Base-by-base conservation (phyloP, 306 rosid species). In the Fragaria nilgerrensis region DNA sequence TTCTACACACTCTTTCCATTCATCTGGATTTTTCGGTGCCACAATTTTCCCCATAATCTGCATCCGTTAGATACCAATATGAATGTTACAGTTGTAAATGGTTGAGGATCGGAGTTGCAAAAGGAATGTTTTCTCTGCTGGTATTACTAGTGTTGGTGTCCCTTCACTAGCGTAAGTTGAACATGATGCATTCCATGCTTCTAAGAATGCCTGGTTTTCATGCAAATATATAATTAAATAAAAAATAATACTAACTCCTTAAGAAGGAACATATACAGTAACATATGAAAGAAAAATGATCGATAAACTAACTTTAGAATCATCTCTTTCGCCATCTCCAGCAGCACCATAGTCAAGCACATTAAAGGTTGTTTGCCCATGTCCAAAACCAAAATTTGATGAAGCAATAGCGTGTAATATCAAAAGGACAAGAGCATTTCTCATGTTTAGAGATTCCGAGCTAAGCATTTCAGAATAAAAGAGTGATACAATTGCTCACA, bases 131-230 rank as follows among this genome's bases (percentile, higher is more conserved):
- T 75, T 19, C 10, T 25, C 27, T 25, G 58, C 22, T 48, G 87
- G 87, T 19, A 87, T 61, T 55, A 71, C 7, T 29, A 87, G 67
- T 0, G 68, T 73, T 8, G 87, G 69, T 65, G 20, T 20, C 58
- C 9, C 71, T 1, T 69, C 78, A 4, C 36, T 59, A 59, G 32
- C 37, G 12, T 29, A 48, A 16, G 75, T 63, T 72, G 69, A 81
- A 77, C 90, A 82, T 11, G 75, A 50, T 36, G 53, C 83, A 16
- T 82, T 12, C 88, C 88, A 87, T 45, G 84, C 78, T 70, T 75
- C n/a, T n/a, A 23, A 2, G 52, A 87, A 84, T 6, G 90, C 90
- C 86, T 86, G 23, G 1, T 27, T 63, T 14, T 70, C 14, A 29
- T 47, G 22, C 7, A 45, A 45, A 66, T 2, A 47, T 5, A 15